A percentile compares a stretch with the other conserved stretches of the same genome.
Conservation (phyloP, 352 stramenopile species). For the Phytophthora ohioensis region DNA sequence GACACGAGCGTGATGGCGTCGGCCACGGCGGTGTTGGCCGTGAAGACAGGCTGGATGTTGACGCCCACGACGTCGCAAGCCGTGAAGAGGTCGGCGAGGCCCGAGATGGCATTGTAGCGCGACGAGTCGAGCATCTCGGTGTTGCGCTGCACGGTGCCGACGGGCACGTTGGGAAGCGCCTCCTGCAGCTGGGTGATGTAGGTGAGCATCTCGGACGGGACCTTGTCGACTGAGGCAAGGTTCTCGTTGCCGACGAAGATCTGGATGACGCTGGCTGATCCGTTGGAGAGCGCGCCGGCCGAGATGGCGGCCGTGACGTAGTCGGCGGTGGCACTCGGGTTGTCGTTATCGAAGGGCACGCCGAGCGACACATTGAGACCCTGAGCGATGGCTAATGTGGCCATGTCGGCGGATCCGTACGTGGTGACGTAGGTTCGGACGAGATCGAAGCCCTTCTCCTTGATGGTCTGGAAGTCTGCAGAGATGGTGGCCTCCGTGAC, state of each 20-base stretch:
- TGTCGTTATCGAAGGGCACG: slow-evolving; percentile 53
- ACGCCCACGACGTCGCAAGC: slow-evolving; percentile 70
- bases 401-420: slow-evolving; percentile 49
- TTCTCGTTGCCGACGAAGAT: slow-evolving; percentile 78
- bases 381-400: slow-evolving; percentile 48
- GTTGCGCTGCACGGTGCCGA: slow-evolving; percentile 63
- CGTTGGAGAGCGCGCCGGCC: slow-evolving; percentile 40
- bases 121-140: slow-evolving; percentile 58
- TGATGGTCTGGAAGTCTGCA: slow-evolving; percentile 56
- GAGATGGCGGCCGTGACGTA: slow-evolving; percentile 50
- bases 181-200: slow-evolving; percentile 54
- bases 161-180: slow-evolving; percentile 36
- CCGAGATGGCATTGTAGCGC: slow-evolving; percentile 43
- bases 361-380: slow-evolving; percentile 60
- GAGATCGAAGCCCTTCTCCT: slow-evolving; percentile 49
- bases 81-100: slow-evolving; percentile 51
- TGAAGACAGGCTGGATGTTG: slow-evolving; percentile 82
- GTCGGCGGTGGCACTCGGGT: slow-evolving; percentile 39
- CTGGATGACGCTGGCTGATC: slow-evolving; percentile 46
- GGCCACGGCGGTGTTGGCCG: slow-evolving; percentile 32
- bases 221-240: slow-evolving; percentile 39
- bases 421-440: slow-evolving; percentile 66
- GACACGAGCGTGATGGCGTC: slow-evolving; percentile 56
- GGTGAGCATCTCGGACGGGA: slow-evolving; percentile 50
- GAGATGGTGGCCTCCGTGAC: slow-evolving; percentile 51